phyloP scores from a whole-genome alignment of 2,329 filamentous ascomycete species.

The Beauveria scarabaeidicola region DNA sequence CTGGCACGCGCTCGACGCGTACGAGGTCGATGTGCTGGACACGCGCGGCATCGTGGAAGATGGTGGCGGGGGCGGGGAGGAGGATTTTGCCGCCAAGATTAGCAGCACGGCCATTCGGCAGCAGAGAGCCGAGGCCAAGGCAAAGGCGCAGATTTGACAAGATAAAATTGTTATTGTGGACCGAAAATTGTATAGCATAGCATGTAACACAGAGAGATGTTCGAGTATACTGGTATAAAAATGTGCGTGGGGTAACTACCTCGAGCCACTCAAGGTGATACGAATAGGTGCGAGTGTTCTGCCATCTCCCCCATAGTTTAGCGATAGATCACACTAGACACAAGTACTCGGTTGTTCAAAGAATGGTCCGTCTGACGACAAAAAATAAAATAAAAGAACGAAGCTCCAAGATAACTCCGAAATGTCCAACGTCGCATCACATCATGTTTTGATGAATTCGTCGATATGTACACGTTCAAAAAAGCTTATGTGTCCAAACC shows the following conservation, averaged over 20 bases:
- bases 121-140: slow-evolving; percentile 30
- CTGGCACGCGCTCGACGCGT: slow-evolving; percentile 69
- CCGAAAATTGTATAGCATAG: not conserved
- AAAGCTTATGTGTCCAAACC: slow-evolving; percentile 50
- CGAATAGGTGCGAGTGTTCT: not conserved
- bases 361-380: not conserved
- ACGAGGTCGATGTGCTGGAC: slow-evolving; percentile 84
- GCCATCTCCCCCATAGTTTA: not conserved
- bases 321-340: not conserved
- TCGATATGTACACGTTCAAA: slow-evolving; percentile 54
- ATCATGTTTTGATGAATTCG: slow-evolving; percentile 29
- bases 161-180: too few relatives aligned
- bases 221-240: not conserved
- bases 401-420: not conserved
- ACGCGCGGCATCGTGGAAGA: slow-evolving; percentile 34
- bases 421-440: not conserved
- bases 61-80: slow-evolving; percentile 21
- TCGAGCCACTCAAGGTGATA: not conserved
- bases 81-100: slow-evolving; percentile 73
- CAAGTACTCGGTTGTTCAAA: not conserved
- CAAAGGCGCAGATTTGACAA: slow-evolving; percentile 8
- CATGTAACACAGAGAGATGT: not conserved
- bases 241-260: not conserved
- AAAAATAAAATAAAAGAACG: not conserved
- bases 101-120: slow-evolving; percentile 79